These are phyloP conservation scores for Trametes coccinea DNA, from an alignment of 768 basidiomycete species.

Conservation along the genomic window DNA sequence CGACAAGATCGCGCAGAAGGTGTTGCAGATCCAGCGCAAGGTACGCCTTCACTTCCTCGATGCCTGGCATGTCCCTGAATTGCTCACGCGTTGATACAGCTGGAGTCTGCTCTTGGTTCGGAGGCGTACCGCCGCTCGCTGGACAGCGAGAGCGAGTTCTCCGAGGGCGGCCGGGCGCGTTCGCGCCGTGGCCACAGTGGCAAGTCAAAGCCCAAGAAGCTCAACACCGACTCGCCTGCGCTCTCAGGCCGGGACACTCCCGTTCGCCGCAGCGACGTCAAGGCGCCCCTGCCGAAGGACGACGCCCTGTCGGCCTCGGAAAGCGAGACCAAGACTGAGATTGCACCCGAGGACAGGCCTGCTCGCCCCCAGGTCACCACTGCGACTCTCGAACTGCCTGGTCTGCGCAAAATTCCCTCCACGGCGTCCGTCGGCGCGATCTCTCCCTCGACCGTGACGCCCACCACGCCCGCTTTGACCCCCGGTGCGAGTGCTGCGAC, in stretches of 20 bases:
- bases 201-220: slow-evolving; percentile 19
- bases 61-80: not conserved
- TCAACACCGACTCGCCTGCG: slow-evolving; percentile 14
- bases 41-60: slow-evolving; percentile 41
- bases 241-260: slow-evolving; percentile 20
- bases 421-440: slow-evolving; percentile 33
- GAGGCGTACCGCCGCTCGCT: slow-evolving; percentile 51
- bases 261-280: slow-evolving; percentile 2
- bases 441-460: slow-evolving; percentile 30
- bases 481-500: slow-evolving; percentile 40
- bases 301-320: slow-evolving; percentile 1
- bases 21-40: slow-evolving; percentile 89
- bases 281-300: slow-evolving; percentile 4
- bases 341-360: slow-evolving; percentile 15
- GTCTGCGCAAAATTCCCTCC: slow-evolving; percentile 38
- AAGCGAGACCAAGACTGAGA: slow-evolving; percentile 19
- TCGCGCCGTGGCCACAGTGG: slow-evolving; percentile 17
- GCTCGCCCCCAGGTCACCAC: slow-evolving; percentile 12
- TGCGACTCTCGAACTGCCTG: slow-evolving; percentile 15
- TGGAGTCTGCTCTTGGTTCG: slow-evolving; percentile 71
- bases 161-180: slow-evolving; percentile 23
- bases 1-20: slow-evolving; percentile 86
- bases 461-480: slow-evolving; percentile 39
- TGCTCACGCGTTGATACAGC: slow-evolving; percentile 40
- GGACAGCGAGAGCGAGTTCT: slow-evolving; percentile 45